Conservation (phyloP, 2,329 filamentous ascomycete genomes). For the Fonsecaea multimorphosa region DNA sequence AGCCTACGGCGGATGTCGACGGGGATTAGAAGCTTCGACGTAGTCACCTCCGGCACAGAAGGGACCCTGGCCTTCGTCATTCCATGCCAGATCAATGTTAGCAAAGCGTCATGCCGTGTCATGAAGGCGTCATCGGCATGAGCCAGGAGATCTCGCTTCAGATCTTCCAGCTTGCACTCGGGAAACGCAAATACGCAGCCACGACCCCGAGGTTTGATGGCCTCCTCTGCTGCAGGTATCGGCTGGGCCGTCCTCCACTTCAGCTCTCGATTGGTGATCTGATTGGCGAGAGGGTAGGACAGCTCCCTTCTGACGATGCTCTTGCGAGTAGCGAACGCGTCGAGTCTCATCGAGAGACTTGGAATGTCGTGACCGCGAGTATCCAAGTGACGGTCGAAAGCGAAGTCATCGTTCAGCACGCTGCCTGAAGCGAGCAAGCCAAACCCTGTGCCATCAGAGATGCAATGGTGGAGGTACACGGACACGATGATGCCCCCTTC, state of each 20-base stretch:
- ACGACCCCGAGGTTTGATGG: conserved; percentile 29
- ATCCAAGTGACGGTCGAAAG: conserved; percentile 33
- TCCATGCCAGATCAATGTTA: conserved; percentile 48
- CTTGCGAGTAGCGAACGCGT: conserved; percentile 33
- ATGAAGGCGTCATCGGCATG: conserved; percentile 23
- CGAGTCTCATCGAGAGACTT: conserved; percentile 31
- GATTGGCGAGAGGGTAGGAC: conserved; percentile 32
- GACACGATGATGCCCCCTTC: conserved; percentile 39
- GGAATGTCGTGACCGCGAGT: conserved; percentile 18
- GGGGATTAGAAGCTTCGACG: conserved; percentile 48
- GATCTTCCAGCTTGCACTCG: conserved; percentile 17
- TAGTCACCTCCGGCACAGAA: conserved; percentile 43
- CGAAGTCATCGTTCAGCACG: conserved; percentile 32
- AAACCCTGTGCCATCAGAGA: conserved; percentile 39
- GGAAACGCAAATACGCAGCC: conserved; percentile 37
- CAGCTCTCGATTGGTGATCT: conserved; percentile 32
- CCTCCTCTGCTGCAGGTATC: neutral
- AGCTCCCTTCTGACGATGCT: conserved; percentile 34
- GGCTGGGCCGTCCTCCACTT: conserved; percentile 26
- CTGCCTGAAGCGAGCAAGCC: conserved; percentile 36
- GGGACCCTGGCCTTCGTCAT: conserved; percentile 43
- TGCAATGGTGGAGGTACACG: conserved; percentile 39
- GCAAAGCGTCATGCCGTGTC: conserved; percentile 32
- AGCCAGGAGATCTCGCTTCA: conserved; percentile 23
- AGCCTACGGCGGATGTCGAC: conserved; percentile 49